Conservation (phyloP, 768 basidiomycete genomes). For the Tulasnella sp. region DNA sequence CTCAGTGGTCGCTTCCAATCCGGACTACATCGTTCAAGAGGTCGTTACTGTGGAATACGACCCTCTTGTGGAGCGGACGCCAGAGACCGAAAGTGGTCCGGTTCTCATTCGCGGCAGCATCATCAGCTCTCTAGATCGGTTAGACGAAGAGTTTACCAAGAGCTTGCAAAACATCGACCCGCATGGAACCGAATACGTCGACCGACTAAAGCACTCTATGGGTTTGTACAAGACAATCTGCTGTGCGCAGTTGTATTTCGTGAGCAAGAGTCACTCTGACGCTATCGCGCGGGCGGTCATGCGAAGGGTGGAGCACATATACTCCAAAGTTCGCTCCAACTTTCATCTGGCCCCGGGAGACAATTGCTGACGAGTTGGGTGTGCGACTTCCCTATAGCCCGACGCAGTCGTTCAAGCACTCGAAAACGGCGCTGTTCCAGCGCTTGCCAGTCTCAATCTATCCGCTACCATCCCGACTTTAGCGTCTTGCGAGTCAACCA, state of each 20-base stretch:
- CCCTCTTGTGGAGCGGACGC: slow-evolving; percentile 76
- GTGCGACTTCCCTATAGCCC: slow-evolving; percentile 50
- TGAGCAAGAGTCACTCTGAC: slow-evolving; percentile 69
- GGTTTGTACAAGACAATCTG: slow-evolving; percentile 90
- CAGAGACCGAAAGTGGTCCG: slow-evolving; percentile 56
- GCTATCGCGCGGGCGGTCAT: slow-evolving; percentile 84
- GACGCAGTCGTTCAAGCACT: slow-evolving; percentile 88
- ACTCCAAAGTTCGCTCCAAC: slow-evolving; percentile 71
- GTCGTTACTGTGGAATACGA: slow-evolving; percentile 88
- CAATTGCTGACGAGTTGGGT: slow-evolving; percentile 27
- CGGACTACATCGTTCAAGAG: slow-evolving; percentile 72
- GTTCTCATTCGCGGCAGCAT: slow-evolving; percentile 92
- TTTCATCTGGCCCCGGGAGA: background rate
- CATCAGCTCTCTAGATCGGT: slow-evolving; percentile 90
- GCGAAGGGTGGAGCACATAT: slow-evolving; percentile 95
- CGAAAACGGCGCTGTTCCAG: slow-evolving; percentile 60
- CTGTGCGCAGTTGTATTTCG: slow-evolving; percentile 87
- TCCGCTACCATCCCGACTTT: slow-evolving; percentile 60
- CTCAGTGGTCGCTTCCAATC: slow-evolving; percentile 65
- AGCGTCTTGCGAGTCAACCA: slow-evolving; percentile 51
- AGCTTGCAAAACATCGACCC: slow-evolving; percentile 98
- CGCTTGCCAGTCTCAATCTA: slow-evolving; percentile 43
- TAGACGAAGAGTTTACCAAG: slow-evolving; percentile 98
- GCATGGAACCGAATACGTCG: slow-evolving; percentile 98
- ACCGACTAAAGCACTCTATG: slow-evolving; percentile 93